These are phyloP conservation scores for Rhododendron henanense DNA, from an alignment of 148 eudicot species.

Conservation along the genomic window DNA sequence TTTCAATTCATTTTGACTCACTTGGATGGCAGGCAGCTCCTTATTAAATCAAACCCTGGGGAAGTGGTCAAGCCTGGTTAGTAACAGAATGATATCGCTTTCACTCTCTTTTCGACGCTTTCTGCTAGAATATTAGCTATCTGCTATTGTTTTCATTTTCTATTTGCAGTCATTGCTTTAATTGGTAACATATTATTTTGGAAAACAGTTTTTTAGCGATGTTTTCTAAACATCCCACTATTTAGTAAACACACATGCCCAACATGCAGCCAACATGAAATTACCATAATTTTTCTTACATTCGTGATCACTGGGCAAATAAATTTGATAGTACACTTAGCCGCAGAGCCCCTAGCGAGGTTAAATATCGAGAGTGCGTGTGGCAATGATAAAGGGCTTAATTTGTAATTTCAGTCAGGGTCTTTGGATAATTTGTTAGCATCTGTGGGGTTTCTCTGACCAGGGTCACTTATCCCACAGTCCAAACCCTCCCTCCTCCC, in stretches of 20 bases:
- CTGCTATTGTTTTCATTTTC: not conserved
- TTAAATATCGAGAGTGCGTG: not conserved
- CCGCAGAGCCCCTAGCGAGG: not conserved
- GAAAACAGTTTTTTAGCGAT: not conserved
- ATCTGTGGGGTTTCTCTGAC: not conserved
- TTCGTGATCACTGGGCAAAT: not conserved
- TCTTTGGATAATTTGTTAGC: not conserved
- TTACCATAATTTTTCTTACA: not conserved
- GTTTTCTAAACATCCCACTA: not conserved
- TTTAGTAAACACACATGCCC: not conserved
- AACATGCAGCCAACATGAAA: not conserved
- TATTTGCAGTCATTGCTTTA: not conserved
- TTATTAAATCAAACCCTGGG: slow-evolving; percentile 59
- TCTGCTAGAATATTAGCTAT: not conserved
- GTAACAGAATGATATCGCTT: slow-evolving; percentile 5
- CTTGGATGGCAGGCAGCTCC: slow-evolving; percentile 61
- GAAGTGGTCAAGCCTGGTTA: slow-evolving; percentile 72
- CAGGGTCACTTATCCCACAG: not conserved
- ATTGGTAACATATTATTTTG: not conserved
- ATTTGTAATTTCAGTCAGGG: not conserved
- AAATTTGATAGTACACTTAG: not conserved
- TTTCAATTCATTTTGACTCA: slow-evolving; percentile 53
- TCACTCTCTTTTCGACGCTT: not conserved
- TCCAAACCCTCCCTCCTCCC: not conserved
- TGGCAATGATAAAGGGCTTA: not conserved